These are phyloP conservation scores for Mangifera indica DNA, from an alignment of 345 rosid species.

Conservation along the genomic window DNA sequence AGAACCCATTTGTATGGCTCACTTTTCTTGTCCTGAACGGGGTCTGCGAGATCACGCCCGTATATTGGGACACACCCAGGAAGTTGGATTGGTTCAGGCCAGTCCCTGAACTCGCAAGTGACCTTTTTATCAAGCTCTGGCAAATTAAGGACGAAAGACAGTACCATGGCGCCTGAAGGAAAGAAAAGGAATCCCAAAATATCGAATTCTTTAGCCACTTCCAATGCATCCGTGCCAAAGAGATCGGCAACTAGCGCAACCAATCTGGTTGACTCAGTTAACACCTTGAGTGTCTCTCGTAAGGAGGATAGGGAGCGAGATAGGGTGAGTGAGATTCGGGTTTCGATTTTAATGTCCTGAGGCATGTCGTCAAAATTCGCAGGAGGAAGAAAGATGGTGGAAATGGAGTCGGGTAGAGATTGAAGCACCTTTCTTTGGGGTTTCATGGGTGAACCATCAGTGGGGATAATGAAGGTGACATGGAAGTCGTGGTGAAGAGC, in stretches of 20 bases:
- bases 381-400: constrained; percentile 26
- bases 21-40: constrained; percentile 22
- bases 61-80: constrained; percentile 35
- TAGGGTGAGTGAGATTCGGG: constrained; percentile 10
- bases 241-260: constrained; percentile 31
- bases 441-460: constrained; percentile 15
- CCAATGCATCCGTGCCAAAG: constrained; percentile 21
- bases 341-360: constrained; percentile 14
- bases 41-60: constrained; percentile 26
- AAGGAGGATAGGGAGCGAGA: constrained; percentile 21
- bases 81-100: constrained; percentile 25
- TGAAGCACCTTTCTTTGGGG: constrained; percentile 22
- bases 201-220: constrained; percentile 23
- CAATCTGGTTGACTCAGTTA: constrained; percentile 2
- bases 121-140: constrained; percentile 25
- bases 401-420: constrained; percentile 7
- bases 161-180: constrained; percentile 10
- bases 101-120: constrained; percentile 31
- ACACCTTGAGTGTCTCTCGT: constrained; percentile 8
- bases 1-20: constrained; percentile 24
- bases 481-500: constrained; percentile 20
- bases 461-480: constrained; percentile 26
- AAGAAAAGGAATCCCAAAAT: constrained; percentile 20
- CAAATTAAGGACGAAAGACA: constrained; percentile 24
- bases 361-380: constrained; percentile 25